These are phyloP conservation scores for Ettlia oleoabundans DNA, from an alignment of 139 green algal species.

Conservation along the genomic window DNA sequence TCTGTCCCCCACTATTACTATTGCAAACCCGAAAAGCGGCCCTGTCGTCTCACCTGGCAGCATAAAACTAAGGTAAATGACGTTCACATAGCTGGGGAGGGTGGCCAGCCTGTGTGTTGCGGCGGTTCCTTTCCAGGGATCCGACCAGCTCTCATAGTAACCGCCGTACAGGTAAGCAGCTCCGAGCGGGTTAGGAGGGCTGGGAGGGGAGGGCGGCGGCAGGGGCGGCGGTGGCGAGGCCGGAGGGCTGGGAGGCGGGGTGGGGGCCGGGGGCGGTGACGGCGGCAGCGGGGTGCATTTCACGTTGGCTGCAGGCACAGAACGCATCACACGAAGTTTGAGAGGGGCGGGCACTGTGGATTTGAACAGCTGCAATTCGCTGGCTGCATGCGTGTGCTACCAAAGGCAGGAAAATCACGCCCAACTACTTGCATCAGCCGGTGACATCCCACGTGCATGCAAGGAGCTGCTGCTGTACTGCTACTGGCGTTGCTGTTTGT, in stretches of 20 bases:
- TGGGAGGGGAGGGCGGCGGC: background rate
- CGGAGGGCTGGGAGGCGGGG: background rate
- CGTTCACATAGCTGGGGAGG: conserved; percentile 49
- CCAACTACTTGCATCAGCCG: too few species aligned
- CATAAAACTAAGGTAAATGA: conserved; percentile 53
- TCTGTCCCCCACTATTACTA: too few species aligned
- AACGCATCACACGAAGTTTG: too few species aligned
- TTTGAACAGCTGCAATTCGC: too few species aligned
- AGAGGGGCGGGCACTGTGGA: too few species aligned
- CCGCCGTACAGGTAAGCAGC: conserved; percentile 20
- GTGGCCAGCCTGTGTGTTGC: conserved; percentile 38
- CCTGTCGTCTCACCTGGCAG: conserved; percentile 1
- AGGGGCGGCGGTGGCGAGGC: background rate
- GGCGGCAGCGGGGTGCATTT: background rate
- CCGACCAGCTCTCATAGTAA: conserved; percentile 53
- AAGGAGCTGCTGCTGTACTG: too few species aligned
- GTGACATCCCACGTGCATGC: too few species aligned
- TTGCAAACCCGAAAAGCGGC: background rate
- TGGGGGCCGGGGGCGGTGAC: conserved; percentile 13
- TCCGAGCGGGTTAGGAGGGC: background rate
- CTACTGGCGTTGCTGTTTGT: too few species aligned
- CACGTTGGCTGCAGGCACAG: conserved; percentile 14
- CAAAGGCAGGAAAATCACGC: too few species aligned
- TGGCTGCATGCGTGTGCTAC: too few species aligned
- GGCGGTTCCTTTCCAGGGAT: conserved; percentile 15